phyloP scores from a whole-genome alignment of 2,329 filamentous ascomycete genomes.

The Leptosphaerulina australis region DNA sequence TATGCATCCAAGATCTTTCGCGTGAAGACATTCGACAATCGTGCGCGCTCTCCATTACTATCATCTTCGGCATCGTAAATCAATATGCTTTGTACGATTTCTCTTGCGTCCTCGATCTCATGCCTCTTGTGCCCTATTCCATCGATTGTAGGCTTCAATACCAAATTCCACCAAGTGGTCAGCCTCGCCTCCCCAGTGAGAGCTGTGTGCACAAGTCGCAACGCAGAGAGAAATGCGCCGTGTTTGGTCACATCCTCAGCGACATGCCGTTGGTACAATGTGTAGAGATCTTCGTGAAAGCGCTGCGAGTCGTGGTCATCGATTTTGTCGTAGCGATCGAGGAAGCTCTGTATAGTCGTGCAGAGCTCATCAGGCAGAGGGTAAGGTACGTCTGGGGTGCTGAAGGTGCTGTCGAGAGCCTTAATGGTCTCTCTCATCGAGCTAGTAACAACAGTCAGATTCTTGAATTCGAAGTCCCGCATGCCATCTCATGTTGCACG shows the following conservation, averaged over 20 bases:
- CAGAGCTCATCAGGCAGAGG: conserved; percentile 71
- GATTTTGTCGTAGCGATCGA: conserved; percentile 69
- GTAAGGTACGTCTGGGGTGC: conserved; percentile 48
- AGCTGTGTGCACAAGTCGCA: conserved; percentile 68
- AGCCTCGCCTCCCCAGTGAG: conserved; percentile 68
- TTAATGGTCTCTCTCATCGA: conserved; percentile 58
- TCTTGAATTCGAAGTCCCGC: background rate
- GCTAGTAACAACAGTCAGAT: conserved; percentile 35
- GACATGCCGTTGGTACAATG: conserved; percentile 70
- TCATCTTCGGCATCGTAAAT: conserved; percentile 66
- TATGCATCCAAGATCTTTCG: conserved; percentile 58
- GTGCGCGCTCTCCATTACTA: conserved; percentile 53
- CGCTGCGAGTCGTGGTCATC: conserved; percentile 73
- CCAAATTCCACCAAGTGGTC: conserved; percentile 73
- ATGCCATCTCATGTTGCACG: background rate
- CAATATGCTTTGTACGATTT: conserved; percentile 69
- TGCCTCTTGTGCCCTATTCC: conserved; percentile 66
- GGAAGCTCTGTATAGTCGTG: conserved; percentile 68
- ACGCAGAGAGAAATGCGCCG: conserved; percentile 70
- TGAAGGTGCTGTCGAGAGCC: conserved; percentile 53
- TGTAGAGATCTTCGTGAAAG: conserved; percentile 73
- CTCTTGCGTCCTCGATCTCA: conserved; percentile 67
- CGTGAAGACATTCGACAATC: conserved; percentile 58
- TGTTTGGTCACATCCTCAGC: conserved; percentile 62
- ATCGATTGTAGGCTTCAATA: conserved; percentile 63